These are phyloP conservation scores for Claviceps digitariae DNA, from an alignment of 2,329 filamentous ascomycete species.

Conservation along the genomic window DNA sequence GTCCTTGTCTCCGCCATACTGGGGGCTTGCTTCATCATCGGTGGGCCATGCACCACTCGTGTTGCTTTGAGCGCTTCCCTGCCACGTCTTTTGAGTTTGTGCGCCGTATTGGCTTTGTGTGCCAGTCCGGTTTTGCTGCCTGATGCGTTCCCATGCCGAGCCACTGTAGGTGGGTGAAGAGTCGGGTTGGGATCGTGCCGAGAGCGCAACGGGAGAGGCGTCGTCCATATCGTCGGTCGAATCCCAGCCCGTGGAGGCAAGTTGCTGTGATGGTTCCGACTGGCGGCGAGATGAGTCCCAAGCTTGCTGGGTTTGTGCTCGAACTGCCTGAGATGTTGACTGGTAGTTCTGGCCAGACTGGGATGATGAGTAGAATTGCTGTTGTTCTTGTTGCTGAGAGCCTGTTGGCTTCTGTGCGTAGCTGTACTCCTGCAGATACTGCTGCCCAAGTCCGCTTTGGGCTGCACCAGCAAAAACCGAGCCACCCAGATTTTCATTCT, in stretches of 20 bases:
- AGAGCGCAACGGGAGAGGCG: constrained; percentile 28
- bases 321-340: neutral
- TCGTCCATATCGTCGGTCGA: constrained; percentile 22
- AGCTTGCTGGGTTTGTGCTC: constrained; percentile 5
- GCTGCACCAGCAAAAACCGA: constrained; percentile 4
- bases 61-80: constrained; percentile 1
- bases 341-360: constrained; percentile 4
- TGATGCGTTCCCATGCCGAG: constrained; percentile 32
- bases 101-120: constrained; percentile 12
- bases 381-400: neutral
- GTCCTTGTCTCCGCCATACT: constrained; percentile 10
- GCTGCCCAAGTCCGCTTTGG: constrained; percentile 4
- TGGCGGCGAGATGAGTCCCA: constrained; percentile 8
- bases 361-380: constrained; percentile 5
- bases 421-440: constrained; percentile 5
- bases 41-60: constrained; percentile 6
- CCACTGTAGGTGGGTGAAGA: constrained; percentile 10
- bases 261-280: constrained; percentile 5
- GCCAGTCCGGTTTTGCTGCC: constrained; percentile 22
- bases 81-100: constrained; percentile 10
- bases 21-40: constrained; percentile 14
- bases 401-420: constrained; percentile 8
- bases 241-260: constrained; percentile 12
- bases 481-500: constrained; percentile 9
- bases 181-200: constrained; percentile 13